Percentiles rank a stretch among this genome's conserved stretches.
Evolutionary conservation across 1,139 yeast species (phyloP).

Genomic region (Sugiyamaella paludigena): DNA sequence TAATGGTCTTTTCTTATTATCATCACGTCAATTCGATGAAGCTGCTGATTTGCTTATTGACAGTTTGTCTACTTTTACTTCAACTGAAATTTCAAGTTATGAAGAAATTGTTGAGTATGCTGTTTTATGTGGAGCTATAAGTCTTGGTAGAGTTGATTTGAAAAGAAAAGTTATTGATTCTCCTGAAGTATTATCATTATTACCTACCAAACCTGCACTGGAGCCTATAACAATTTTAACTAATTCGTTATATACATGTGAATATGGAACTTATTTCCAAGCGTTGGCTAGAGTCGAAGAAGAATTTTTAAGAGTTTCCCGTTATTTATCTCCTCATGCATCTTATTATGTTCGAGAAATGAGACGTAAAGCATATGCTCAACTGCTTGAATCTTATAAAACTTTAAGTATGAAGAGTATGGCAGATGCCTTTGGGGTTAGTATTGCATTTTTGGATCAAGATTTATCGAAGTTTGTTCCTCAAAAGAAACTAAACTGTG

Average conservation of each 20-base stretch:
- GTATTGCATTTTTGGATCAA: constrained; percentile 69
- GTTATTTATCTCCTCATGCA: constrained; percentile 76
- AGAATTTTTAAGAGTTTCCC: constrained; percentile 65
- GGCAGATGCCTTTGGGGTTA: constrained; percentile 91
- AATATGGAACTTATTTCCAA: constrained; percentile 77
- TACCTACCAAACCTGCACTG: constrained; percentile 66
- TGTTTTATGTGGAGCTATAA: constrained; percentile 76
- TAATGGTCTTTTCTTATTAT: constrained; percentile 76
- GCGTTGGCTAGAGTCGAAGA: constrained; percentile 78
- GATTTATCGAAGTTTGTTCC: constrained; percentile 92
- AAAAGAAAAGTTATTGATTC: constrained; percentile 86
- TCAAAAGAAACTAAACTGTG: constrained; percentile 88
- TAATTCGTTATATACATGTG: constrained; percentile 84
- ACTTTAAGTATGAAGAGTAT: constrained; percentile 84
- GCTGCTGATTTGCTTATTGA: constrained; percentile 84
- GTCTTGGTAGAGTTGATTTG: constrained; percentile 79
- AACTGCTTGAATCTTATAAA: constrained; percentile 89
- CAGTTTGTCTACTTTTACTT: constrained; percentile 91
- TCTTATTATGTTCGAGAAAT: constrained; percentile 85
- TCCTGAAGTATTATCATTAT: constrained; percentile 84
- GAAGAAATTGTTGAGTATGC: constrained; percentile 90
- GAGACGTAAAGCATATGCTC: constrained; percentile 94
- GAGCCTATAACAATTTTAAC: constrained; percentile 84
- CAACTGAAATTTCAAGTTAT: constrained; percentile 87
- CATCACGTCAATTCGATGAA: constrained; percentile 80